Base-by-base conservation (phyloP, 2,329 filamentous ascomycete species). In the Trichophyton rubrum region DNA sequence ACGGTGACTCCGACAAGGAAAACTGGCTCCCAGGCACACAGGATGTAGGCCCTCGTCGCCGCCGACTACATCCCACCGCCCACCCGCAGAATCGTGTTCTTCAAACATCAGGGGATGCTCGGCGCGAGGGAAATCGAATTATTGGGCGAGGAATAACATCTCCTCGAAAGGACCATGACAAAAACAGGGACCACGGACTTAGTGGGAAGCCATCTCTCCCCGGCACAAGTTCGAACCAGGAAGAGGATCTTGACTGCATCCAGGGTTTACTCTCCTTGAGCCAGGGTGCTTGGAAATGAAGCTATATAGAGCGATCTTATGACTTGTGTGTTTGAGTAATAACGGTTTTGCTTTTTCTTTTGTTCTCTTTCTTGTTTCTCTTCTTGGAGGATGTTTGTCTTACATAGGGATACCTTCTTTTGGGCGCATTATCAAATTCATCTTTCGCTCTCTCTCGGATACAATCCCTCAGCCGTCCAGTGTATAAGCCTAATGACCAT, bases 1-100 rank as follows among this genome's bases (percentile, higher is more conserved):
- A 75, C 71, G 79, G 84, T 56, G 91, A 96, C 68, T 96, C 90
- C 1, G 92, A 97, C 72, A 97, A 97, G 75, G 92, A 97, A 76
- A 97, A 97, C 70, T 95, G 90, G 83, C 74, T 80, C 45, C 81
- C 81, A 1, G 78, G 78, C 3, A 79, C 77, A 22, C 71, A 72
- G 40, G 65, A 67, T 17, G 70, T 73, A 9, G 68, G 70, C 41
- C 82, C 69, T 45, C 72, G 72, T 59, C 71, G 72, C 40, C 69
- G 70, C 3, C 67, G 65, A 20, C 63, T 66, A 24, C 30, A 64
- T 67, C 53, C 63, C 65, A 9, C 66, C 67, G 22, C 70, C 11
- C 24, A 35, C 7, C 3, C 59, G n/a, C 58, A 49, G 9, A 43
- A 45, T 20, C 57, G 60, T 15, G 49, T 56, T 35, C 58, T 60